phyloP scores from a whole-genome alignment of 192 early-diverging fungal genomes.

The Coemansia sp. region DNA sequence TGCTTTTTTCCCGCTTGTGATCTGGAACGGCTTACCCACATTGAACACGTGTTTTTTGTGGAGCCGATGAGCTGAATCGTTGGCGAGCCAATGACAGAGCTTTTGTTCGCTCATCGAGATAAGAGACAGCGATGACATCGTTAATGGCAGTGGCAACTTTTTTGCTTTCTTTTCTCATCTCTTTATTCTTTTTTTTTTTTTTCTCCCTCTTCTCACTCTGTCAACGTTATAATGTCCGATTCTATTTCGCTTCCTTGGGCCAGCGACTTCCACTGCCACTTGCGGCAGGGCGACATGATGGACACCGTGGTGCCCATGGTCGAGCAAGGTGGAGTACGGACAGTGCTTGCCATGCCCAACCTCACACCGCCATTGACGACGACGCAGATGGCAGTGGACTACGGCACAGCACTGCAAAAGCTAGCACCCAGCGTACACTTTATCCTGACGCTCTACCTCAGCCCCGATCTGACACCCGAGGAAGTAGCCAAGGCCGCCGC shows the following conservation, averaged over 20 bases:
- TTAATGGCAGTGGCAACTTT: not conserved
- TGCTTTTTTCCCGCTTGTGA: too few relatives aligned
- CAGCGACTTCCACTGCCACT: constrained; percentile 91
- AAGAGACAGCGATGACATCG: not conserved
- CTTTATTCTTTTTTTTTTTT: not conserved
- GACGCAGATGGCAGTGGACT: constrained; percentile 84
- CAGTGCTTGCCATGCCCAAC: constrained; percentile 97
- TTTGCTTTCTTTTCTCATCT: not conserved
- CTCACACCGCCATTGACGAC: constrained; percentile 87
- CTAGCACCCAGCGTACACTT: constrained; percentile 86
- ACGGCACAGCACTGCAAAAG: constrained; percentile 76
- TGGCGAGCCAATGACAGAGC: not conserved
- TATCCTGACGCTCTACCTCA: constrained; percentile 92
- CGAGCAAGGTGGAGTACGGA: constrained; percentile 74
- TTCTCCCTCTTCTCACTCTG: not conserved
- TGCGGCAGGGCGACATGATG: constrained; percentile 94
- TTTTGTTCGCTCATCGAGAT: not conserved
- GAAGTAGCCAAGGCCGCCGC: constrained; percentile 85
- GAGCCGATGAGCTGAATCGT: constrained; percentile 1
- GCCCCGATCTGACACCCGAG: constrained; percentile 83
- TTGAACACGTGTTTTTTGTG: not conserved
- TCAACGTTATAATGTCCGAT: constrained; percentile 4
- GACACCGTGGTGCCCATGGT: constrained; percentile 83
- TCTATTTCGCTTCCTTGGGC: constrained; percentile 70
- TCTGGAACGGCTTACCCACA: not conserved